Base-by-base conservation (phyloP, 371 early-diverging fungal species). In the Actinomortierella wolfii region DNA sequence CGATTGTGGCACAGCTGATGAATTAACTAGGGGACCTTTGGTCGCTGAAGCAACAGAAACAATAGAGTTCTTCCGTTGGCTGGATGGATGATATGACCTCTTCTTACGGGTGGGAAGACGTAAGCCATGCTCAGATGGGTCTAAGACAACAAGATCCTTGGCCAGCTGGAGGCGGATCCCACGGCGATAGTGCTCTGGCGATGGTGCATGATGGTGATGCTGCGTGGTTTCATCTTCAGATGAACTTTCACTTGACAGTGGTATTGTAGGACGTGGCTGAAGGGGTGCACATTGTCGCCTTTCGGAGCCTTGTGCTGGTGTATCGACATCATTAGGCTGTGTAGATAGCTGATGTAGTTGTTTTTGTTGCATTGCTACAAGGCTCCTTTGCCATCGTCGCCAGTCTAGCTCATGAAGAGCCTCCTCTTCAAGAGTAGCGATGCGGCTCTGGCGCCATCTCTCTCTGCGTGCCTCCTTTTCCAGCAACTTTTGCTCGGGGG, bases 361-460 rank as follows among this genome's bases (percentile, higher is more conserved):
- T 15, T 18, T 9, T 5, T 34, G 41, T 15, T 54, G 42, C 7
- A 15, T 54, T 6, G 1, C 43, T 17, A 54, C 2, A 1, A 62
- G 51, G 49, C 59, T 59, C 1, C 73, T 48, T n/a, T 59, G 62
- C 67, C 67, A 73, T 3, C 73, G 63, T 17, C 73, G 50, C 73
- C 73, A 73, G 15, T 62, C 66, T 42, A 73, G 42, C 25, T 73
- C 73, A 25, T 57, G 67, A 24, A 59, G 63, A 1, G 67, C 57
- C 48, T 66, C 73, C n/a, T 53, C 40, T 23, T 73, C 73, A 23
- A 73, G 29, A 51, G 55, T 62, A 7, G 52, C 54, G 24, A 62
- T 45, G n/a, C 73, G 56, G 9, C 44, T 55, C 40, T 73, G 73
- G 7, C 62, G 63, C 67, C 66, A 66, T 24, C 46, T 54, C 48